Evolutionary conservation across 305 asterid genomes (phyloP).

Genomic region (Fraxinus latifolia): DNA sequence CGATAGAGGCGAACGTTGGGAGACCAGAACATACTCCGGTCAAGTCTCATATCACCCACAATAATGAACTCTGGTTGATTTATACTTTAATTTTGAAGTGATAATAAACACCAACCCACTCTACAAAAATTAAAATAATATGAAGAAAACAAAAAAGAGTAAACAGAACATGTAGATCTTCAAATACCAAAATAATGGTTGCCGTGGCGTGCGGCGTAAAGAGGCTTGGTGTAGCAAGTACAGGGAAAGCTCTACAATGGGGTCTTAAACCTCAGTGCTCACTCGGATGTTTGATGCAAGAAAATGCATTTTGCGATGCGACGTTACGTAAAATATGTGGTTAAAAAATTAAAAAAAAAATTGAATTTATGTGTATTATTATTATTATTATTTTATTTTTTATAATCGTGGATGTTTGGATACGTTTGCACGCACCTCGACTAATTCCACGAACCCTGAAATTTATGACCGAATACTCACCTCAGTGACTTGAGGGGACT

Average conservation of each 20-base stretch:
- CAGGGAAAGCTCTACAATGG: neutral
- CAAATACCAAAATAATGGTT: neutral
- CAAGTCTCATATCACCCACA: conserved; percentile 30
- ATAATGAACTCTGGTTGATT: neutral
- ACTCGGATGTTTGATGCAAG: too few species aligned
- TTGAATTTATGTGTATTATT: too few species aligned
- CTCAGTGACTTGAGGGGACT: too few species aligned
- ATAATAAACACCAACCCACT: neutral
- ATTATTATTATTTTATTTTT: too few species aligned
- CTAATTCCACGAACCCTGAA: too few species aligned
- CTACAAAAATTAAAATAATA: neutral
- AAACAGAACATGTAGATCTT: neutral
- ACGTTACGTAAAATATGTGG: too few species aligned
- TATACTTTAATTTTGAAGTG: neutral
- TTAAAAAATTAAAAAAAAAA: too few species aligned
- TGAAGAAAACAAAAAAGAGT: neutral
- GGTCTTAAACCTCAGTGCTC: neutral
- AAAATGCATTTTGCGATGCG: too few species aligned
- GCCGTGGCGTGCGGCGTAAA: neutral
- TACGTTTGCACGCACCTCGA: too few species aligned
- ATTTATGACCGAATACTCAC: too few species aligned
- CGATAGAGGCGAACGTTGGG: conserved; percentile 22
- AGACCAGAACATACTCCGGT: conserved; percentile 20
- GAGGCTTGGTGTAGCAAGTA: neutral
- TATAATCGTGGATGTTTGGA: too few species aligned